Base-by-base conservation (phyloP, 2,329 filamentous ascomycete species). In the Trichoderma sp. region DNA sequence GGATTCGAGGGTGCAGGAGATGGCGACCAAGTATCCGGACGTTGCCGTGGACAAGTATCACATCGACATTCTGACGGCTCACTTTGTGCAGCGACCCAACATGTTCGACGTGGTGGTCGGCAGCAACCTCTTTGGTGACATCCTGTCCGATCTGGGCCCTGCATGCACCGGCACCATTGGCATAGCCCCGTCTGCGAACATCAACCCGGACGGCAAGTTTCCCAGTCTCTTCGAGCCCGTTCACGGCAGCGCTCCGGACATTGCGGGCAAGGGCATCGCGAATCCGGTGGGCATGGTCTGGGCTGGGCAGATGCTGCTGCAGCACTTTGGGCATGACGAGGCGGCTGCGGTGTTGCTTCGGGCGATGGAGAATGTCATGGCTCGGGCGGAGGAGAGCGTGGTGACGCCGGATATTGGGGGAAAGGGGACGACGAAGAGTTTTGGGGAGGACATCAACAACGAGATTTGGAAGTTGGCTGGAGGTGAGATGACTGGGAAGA, bases 171-270 rank as follows among this genome's bases (percentile, higher is more conserved):
- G 89, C 0, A 88, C 85, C 0, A 91, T 92, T 68, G 89, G 89
- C 1, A 90, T 92, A 63, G 89, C 89, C 0, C 89, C 89, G 0
- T 90, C 88, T 0, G 85, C 81, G 34, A 91, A 90, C 69, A 80
- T 91, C 9, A 63, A 63, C n/a, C 60, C 60, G n/a, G 60, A 30
- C 1, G 70, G 82, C 72, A 43, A 81, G 68, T 74, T 84, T 71
- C 70, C 85, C 66, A 83, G 80, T 39, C 82, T 88, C 77, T 88
- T 88, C 66, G 85, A 88, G 74, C 85, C 85, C 4, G 90, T 92
- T 60, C 90, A 92, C 74, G 90, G 88, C 82, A 85, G 72, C 52
- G 90, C 90, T 5, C 89, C 89, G 15, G 90, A 92, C 71, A 92
- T 92, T 67, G 85, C 85, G 9, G 89, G 89, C 59, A 83, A 89